These are phyloP conservation scores for Solanum acaule DNA, from an alignment of 257 asterid genomes.

Conservation along the genomic window DNA sequence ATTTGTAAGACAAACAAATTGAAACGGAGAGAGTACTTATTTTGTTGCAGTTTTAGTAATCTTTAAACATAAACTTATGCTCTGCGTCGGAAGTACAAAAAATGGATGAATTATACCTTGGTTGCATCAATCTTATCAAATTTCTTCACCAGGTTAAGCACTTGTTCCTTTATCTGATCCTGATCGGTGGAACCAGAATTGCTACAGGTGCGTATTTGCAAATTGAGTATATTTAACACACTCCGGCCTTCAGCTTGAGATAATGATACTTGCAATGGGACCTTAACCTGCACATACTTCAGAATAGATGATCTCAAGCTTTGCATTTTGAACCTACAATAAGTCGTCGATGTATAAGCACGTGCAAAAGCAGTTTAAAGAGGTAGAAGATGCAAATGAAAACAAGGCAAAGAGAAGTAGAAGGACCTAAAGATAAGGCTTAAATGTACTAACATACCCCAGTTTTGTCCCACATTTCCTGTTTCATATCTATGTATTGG, in stretches of 20 bases:
- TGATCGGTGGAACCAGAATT: constrained; percentile 11
- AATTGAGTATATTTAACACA: constrained; percentile 10
- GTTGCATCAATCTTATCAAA: constrained; percentile 42
- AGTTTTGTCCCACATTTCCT: neutral
- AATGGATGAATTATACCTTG: constrained; percentile 23
- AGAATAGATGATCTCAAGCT: constrained; percentile 29
- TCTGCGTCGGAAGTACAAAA: neutral
- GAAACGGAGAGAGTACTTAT: neutral
- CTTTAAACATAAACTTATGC: neutral
- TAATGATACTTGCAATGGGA: constrained; percentile 14
- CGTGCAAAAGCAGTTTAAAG: neutral
- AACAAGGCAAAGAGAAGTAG: neutral
- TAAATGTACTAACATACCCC: neutral
- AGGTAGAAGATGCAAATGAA: neutral
- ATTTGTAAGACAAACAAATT: neutral
- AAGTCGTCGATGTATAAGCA: neutral
- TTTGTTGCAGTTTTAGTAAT: neutral
- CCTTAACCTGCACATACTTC: constrained; percentile 35
- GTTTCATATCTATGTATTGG: neutral
- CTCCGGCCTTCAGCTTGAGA: constrained; percentile 4
- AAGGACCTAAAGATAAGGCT: neutral
- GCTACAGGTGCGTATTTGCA: constrained; percentile 24
- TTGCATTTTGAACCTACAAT: constrained; percentile 15
- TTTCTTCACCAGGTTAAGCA: constrained; percentile 54
- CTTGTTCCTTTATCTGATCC: constrained; percentile 44